Percentiles rank a stretch among this genome's conserved stretches.
phyloP scores from a whole-genome alignment of 148 eudicot species.

The Rhododendron mucronatum region DNA sequence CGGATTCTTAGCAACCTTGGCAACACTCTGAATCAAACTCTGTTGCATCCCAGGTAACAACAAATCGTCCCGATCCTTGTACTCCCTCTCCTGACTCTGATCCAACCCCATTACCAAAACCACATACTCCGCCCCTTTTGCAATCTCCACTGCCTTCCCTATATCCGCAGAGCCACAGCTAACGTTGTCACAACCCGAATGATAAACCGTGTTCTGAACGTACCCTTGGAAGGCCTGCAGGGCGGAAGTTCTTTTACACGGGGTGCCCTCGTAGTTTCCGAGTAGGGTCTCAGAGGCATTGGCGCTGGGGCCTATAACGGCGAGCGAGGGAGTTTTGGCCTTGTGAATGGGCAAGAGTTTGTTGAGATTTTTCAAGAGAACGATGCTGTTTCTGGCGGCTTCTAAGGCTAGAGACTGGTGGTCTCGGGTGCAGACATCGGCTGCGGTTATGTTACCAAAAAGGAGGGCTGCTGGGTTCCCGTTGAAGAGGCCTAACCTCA shows the following conservation, averaged over 20 bases:
- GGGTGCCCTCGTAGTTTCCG: conserved; percentile 81
- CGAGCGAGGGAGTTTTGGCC: conserved; percentile 38
- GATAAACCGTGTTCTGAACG: conserved; percentile 37
- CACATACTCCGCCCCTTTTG: conserved; percentile 55
- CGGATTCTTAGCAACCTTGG: conserved; percentile 69
- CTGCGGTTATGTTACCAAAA: conserved; percentile 46
- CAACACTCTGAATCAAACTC: conserved; percentile 46
- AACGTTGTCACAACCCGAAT: conserved; percentile 57
- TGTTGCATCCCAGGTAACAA: conserved; percentile 65
- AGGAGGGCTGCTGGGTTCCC: conserved; percentile 48
- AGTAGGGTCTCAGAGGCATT: conserved; percentile 37
- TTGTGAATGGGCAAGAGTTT: conserved; percentile 57
- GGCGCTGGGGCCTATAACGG: conserved; percentile 87
- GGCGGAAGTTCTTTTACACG: conserved; percentile 48
- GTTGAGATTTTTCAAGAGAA: conserved; percentile 60
- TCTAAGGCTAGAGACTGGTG: conserved; percentile 61
- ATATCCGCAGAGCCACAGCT: conserved; percentile 50
- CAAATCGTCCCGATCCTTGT: conserved; percentile 50
- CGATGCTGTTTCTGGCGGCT: conserved; percentile 72
- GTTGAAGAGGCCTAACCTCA: conserved; percentile 70
- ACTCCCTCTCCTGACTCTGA: conserved; percentile 60
- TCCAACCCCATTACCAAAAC: conserved; percentile 82
- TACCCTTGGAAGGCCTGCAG: conserved; percentile 49
- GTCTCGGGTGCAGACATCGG: conserved; percentile 49
- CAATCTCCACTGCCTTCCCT: conserved; percentile 46